Evolutionary conservation across 805 yeast genomes (phyloP), one percentile per base, ranked within the genome.

Genomic region (Priceomyces fermenticarens): DNA sequence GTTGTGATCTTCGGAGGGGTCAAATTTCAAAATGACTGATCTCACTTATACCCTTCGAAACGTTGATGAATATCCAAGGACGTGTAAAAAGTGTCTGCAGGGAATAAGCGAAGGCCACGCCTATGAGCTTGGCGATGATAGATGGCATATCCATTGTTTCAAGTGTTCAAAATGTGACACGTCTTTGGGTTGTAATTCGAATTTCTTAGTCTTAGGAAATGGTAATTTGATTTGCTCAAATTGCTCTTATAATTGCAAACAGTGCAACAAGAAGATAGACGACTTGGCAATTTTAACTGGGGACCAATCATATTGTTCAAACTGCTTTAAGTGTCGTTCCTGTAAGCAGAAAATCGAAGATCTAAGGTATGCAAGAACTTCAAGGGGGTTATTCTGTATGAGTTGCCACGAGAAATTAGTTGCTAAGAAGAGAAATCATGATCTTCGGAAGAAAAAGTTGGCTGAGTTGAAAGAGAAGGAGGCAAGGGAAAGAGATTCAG

Each of bases 141-240:
- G 96, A 48, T 93, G 99, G 99, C 99, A 93, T 61, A 85, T 88
- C 42, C 77, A 85, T 47, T 93, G 99, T 64, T 93, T 93, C 65
- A 75, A 81, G 35, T 93, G 99, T 63, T 85, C 95, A 40, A 84
- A 84, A 51, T 93, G 99, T 62, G 71, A 77, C 29, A 75, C 79
- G 51, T 76, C 82, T 29, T 67, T 93, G 41, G 96, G 95, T 17
- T 86, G 95, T 47, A 85, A 88, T 54, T 83, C 95, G 16, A 90
- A 90, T 61, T 88, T 93, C 61, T 68, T 93, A 39, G 97, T 91
- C 1, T 70, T 93, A 35, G 98, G 97, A 2, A 88, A 93, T 43
- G 98, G 99, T 23, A 83, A 86, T 37, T 68, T 93, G 43, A 88
- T 91, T 10, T 91, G 99, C 61, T 80, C 88, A 32, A 84, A 84